A percentile compares a stretch with the other conserved stretches of the same genome.
These are phyloP conservation scores for Zygnema circumcarinatum DNA, from an alignment of 139 green algal genomes.

Conservation along the genomic window DNA sequence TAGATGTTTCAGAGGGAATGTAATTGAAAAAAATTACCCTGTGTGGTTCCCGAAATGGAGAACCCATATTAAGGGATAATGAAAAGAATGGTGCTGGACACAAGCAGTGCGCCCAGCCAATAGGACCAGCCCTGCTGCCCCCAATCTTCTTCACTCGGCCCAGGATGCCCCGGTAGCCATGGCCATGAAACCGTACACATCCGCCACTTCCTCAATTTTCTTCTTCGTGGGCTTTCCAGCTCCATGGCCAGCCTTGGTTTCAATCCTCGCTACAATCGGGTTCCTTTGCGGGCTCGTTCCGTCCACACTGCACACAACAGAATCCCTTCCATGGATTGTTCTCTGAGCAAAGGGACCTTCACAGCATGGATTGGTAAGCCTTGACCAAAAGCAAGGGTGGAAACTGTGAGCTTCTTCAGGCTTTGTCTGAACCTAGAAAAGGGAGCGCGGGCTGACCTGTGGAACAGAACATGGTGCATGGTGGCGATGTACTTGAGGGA, in stretches of 20 bases:
- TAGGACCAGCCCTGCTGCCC: too few species aligned
- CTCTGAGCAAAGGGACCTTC: background rate
- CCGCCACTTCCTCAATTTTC: conserved; percentile 38
- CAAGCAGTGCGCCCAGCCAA: too few species aligned
- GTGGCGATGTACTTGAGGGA: conserved; percentile 75
- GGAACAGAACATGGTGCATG: conserved; percentile 79
- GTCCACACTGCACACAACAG: conserved; percentile 17
- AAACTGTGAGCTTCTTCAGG: background rate
- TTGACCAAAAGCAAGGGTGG: background rate
- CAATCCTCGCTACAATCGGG: conserved; percentile 83
- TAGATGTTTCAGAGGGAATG: too few species aligned
- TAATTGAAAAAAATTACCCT: too few species aligned
- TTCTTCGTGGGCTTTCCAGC: conserved; percentile 91
- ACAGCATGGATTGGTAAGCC: background rate
- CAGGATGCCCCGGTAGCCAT: conserved; percentile 14
- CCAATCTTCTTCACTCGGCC: conserved; percentile 25
- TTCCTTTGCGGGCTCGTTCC: conserved; percentile 74
- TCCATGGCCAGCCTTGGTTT: conserved; percentile 80
- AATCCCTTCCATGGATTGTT: background rate
- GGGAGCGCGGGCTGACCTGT: background rate
- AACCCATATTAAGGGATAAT: too few species aligned
- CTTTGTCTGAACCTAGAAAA: background rate
- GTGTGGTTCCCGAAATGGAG: too few species aligned
- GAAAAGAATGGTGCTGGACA: too few species aligned
- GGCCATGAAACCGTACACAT: conserved; percentile 40